Percentiles rank a stretch among this genome's conserved stretches.
phyloP scores from a whole-genome alignment of 1,284 basidiomycete genomes.

The Tremellales sp. region DNA sequence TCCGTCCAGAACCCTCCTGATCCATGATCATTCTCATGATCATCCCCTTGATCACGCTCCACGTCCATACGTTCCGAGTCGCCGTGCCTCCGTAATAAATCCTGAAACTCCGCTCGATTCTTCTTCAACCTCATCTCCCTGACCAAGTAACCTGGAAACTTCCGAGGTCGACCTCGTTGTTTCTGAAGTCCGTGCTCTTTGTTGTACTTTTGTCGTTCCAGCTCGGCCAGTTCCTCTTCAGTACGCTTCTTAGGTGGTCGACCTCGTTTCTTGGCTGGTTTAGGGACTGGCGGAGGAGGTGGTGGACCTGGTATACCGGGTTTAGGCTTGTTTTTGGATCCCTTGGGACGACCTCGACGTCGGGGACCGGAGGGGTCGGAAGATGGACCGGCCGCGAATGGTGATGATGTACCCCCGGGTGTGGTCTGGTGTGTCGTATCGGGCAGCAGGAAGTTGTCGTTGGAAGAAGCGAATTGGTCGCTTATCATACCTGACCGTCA shows the following conservation, averaged over 20 bases:
- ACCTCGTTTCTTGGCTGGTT: slow-evolving; percentile 24
- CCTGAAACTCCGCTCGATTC: slow-evolving; percentile 34
- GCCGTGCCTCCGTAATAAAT: slow-evolving; percentile 18
- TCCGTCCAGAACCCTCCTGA: slow-evolving; percentile 1
- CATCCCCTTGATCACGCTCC: background rate
- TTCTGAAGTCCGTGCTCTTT: slow-evolving; percentile 31
- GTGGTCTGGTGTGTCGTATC: background rate
- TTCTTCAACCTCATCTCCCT: slow-evolving; percentile 44
- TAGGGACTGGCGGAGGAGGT: slow-evolving; percentile 11
- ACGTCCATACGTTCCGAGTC: background rate
- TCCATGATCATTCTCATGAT: slow-evolving; percentile 3
- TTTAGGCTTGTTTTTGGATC: slow-evolving; percentile 42
- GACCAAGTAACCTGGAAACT: slow-evolving; percentile 42
- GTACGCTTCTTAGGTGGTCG: slow-evolving; percentile 38
- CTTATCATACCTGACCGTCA: slow-evolving; percentile 4
- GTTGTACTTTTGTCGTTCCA: slow-evolving; percentile 26
- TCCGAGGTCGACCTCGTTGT: slow-evolving; percentile 37
- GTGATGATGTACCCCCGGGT: slow-evolving; percentile 3
- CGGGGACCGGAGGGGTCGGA: slow-evolving; percentile 9
- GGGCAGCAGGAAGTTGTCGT: background rate
- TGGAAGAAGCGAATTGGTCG: background rate
- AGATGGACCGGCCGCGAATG: slow-evolving; percentile 1
- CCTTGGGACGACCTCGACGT: slow-evolving; percentile 40
- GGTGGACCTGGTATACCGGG: slow-evolving; percentile 9
- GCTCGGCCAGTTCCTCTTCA: slow-evolving; percentile 32